Evolutionary conservation across 1,284 basidiomycete species (phyloP).

Genomic region (Apiotrichum porosum): DNA sequence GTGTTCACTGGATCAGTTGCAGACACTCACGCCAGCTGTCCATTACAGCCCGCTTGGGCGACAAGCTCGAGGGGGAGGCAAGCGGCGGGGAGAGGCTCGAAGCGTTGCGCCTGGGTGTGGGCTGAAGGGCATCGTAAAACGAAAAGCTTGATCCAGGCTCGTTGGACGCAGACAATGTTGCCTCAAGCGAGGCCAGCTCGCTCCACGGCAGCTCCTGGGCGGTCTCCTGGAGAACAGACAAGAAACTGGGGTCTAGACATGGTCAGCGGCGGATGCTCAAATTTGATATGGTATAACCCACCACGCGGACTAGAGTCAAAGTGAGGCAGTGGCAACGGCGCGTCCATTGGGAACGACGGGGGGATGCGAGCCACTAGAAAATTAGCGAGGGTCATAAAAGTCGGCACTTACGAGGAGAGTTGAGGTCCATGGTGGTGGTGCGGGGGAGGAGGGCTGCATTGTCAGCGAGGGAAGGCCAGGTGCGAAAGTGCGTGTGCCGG

Average conservation of each 20-base stretch:
- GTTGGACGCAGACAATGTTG: not conserved
- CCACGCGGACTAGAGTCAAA: not conserved
- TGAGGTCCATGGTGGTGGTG: not conserved
- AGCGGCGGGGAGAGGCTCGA: not conserved
- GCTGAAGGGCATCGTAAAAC: not conserved
- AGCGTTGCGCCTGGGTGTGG: not conserved
- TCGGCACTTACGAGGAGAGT: not conserved
- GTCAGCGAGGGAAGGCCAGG: not conserved
- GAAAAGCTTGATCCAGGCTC: not conserved
- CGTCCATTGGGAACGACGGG: not conserved
- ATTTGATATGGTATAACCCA: too few relatives aligned
- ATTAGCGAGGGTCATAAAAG: not conserved
- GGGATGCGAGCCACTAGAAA: not conserved
- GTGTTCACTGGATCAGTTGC: too few relatives aligned
- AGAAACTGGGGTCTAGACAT: not conserved
- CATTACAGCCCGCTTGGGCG: not conserved
- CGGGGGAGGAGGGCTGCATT: not conserved
- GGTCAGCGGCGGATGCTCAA: not conserved
- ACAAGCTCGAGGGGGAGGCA: not conserved
- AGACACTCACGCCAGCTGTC: too few relatives aligned
- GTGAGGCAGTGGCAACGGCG: not conserved
- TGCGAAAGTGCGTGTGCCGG: too few relatives aligned
- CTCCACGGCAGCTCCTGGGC: not conserved
- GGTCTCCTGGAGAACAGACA: constrained; percentile 2
- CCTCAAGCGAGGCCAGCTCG: not conserved